Conservation (phyloP, 768 basidiomycete species). For the Mycena haematopus region DNA sequence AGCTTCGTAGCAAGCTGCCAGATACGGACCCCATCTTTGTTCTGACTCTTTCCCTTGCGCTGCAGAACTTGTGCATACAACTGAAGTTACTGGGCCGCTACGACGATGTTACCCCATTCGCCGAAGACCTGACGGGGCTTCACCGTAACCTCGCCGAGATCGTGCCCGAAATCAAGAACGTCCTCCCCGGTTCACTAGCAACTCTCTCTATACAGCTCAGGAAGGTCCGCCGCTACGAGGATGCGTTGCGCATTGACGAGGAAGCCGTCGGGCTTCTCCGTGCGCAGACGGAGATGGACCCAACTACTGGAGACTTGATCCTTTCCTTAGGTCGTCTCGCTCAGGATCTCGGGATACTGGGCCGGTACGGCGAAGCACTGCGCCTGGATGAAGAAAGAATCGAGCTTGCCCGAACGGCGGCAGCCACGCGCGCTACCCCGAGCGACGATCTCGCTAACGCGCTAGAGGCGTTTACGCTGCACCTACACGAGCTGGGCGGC, state of each 20-base stretch:
- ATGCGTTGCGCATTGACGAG: too few species aligned
- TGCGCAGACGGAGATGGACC: too few species aligned
- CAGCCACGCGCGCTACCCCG: neutral
- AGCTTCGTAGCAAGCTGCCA: constrained; percentile 5
- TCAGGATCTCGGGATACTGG: neutral
- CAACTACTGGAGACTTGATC: too few species aligned
- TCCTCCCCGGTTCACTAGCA: constrained; percentile 3
- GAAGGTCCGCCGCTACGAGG: too few species aligned
- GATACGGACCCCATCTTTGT: neutral
- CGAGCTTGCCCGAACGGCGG: constrained; percentile 7
- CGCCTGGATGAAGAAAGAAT: constrained; percentile 1
- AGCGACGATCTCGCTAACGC: constrained; percentile 1
- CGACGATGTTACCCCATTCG: constrained; percentile 1
- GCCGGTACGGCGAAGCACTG: constrained; percentile 6
- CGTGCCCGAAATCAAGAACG: neutral
- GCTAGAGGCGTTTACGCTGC: neutral
- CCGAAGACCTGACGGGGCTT: constrained; percentile 1
- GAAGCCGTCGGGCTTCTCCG: too few species aligned
- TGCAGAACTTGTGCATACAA: neutral
- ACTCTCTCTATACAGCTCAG: neutral
- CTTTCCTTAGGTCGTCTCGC: constrained; percentile 1
- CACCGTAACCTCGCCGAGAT: constrained; percentile 1
- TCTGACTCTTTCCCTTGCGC: neutral
- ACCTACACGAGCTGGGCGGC: neutral
- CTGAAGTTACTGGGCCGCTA: neutral